phyloP scores from a whole-genome alignment of 441 rosid species.

The Gossypium davidsonii region DNA sequence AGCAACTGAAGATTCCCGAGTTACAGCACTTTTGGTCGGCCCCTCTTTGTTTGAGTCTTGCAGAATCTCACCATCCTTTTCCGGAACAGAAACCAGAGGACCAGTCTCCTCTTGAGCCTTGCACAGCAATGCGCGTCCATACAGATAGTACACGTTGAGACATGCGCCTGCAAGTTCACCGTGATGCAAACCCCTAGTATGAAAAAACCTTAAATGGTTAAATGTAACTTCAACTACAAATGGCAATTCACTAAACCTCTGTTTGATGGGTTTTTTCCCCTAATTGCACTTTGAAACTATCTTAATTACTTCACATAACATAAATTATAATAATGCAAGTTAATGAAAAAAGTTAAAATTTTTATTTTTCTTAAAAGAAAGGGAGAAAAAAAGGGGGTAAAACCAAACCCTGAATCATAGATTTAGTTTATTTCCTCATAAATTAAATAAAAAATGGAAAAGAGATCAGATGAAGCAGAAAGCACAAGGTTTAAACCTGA shows the following conservation, averaged over 20 bases:
- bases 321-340: not conserved
- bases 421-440: too few relatives aligned
- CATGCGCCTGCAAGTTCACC: constrained; percentile 77
- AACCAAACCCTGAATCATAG: too few relatives aligned
- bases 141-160: constrained; percentile 56
- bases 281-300: not conserved
- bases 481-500: constrained; percentile 42
- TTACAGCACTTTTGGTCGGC: constrained; percentile 28
- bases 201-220: too few relatives aligned
- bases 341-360: too few relatives aligned
- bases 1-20: constrained; percentile 45
- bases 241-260: not conserved
- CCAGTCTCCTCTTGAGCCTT: constrained; percentile 91
- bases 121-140: constrained; percentile 67
- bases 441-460: not conserved
- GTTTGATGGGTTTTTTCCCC: not conserved
- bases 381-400: too few relatives aligned
- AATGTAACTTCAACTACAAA: not conserved
- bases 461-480: not conserved
- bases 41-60: constrained; percentile 39
- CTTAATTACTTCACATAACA: not conserved
- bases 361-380: too few relatives aligned
- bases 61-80: constrained; percentile 44
- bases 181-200: constrained; percentile 51
- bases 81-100: constrained; percentile 67